Percentiles rank a stretch among this genome's conserved stretches.
Conservation (phyloP, 768 basidiomycete genomes). For the Tylopilus subfusipes region DNA sequence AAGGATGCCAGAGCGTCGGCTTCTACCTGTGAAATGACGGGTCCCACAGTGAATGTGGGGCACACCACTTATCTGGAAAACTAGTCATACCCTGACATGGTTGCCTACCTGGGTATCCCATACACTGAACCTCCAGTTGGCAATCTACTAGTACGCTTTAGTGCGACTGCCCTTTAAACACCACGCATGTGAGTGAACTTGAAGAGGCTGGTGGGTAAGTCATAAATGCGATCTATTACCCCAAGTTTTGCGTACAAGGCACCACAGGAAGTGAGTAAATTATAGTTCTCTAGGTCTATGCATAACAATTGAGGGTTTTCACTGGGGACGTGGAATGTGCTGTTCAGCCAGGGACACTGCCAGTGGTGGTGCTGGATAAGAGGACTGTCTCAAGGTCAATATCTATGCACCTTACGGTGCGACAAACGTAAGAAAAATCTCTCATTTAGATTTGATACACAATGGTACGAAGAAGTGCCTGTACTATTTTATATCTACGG, state of each 20-base stretch:
- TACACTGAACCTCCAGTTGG: slow-evolving; percentile 44
- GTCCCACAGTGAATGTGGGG: slow-evolving; percentile 48
- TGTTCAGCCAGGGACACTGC: slow-evolving; percentile 45
- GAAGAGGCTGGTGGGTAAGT: slow-evolving; percentile 36
- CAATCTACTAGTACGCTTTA: slow-evolving; percentile 38
- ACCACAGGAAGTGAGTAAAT: slow-evolving; percentile 41
- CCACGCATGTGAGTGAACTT: slow-evolving; percentile 38
- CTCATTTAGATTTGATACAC: neutral
- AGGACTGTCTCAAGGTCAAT: slow-evolving; percentile 68
- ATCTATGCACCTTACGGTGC: slow-evolving; percentile 54
- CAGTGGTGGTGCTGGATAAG: slow-evolving; percentile 64
- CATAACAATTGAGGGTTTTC: neutral
- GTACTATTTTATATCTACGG: slow-evolving; percentile 42
- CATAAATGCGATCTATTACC: slow-evolving; percentile 52
- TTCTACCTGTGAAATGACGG: neutral
- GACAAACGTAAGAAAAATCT: slow-evolving; percentile 41
- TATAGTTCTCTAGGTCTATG: neutral
- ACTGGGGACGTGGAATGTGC: too few species aligned
- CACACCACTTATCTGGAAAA: slow-evolving; percentile 60
- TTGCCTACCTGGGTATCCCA: slow-evolving; percentile 51
- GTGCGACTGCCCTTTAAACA: slow-evolving; percentile 54
- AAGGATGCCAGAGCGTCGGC: neutral
- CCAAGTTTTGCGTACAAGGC: slow-evolving; percentile 60
- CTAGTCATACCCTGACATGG: slow-evolving; percentile 46
- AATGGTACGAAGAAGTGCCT: slow-evolving; percentile 28